These are phyloP conservation scores for Rosa hybrid DNA, from an alignment of 331 rosid species.

Conservation along the genomic window DNA sequence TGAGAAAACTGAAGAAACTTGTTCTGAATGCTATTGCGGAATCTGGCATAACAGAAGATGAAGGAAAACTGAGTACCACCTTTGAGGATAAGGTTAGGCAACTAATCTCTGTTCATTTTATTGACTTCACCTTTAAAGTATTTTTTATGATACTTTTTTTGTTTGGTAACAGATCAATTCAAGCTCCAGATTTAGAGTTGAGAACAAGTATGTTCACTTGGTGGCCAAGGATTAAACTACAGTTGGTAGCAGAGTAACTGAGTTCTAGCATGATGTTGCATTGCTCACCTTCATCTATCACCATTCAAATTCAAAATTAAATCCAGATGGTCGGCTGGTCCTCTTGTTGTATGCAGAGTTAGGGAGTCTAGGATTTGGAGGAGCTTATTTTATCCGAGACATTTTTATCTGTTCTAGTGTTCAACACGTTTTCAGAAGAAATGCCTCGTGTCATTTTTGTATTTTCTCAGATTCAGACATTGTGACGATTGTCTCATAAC, in stretches of 20 bases:
- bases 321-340: not conserved
- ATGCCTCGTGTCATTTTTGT: constrained; percentile 8
- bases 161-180: constrained; percentile 58
- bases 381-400: not conserved
- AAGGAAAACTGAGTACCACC: constrained; percentile 42
- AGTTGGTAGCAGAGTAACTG: not conserved
- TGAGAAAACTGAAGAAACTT: constrained; percentile 63
- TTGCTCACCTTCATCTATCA: not conserved
- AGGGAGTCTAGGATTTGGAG: not conserved
- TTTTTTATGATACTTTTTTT: not conserved
- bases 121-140: not conserved
- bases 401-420: not conserved
- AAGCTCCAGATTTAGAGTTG: constrained; percentile 65
- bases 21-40: constrained; percentile 56
- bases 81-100: constrained; percentile 63
- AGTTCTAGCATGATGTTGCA: constrained; percentile 5
- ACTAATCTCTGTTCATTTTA: not conserved
- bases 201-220: constrained; percentile 63
- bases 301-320: not conserved
- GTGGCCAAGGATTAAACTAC: constrained; percentile 49
- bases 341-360: not conserved
- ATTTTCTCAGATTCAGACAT: not conserved
- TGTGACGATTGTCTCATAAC: not conserved
- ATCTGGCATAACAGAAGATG: constrained; percentile 56
- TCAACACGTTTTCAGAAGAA: constrained; percentile 8